Evolutionary conservation across 345 rosid genomes (phyloP).

Genomic region (Tarenaya hassleriana): DNA sequence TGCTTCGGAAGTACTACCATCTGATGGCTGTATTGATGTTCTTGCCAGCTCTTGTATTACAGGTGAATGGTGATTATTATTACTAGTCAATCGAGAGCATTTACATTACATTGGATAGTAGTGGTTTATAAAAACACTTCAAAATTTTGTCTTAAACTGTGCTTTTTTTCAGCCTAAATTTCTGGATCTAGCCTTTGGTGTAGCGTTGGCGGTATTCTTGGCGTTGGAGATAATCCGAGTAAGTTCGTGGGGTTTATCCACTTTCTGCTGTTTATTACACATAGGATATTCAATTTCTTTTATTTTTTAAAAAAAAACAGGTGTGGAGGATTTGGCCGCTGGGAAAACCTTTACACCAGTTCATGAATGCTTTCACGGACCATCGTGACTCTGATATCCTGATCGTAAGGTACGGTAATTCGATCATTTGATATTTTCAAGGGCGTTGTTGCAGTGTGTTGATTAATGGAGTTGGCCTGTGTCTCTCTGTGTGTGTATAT

Average conservation of each 20-base stretch:
- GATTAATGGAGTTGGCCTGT: too few species aligned
- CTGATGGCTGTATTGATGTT: constrained; percentile 95
- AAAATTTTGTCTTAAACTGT: not conserved
- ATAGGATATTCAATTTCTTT: constrained; percentile 11
- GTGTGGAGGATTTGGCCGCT: constrained; percentile 89
- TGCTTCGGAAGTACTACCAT: constrained; percentile 94
- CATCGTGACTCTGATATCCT: constrained; percentile 95
- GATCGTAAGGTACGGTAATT: constrained; percentile 70
- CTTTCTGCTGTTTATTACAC: not conserved
- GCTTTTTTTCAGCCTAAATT: constrained; percentile 65
- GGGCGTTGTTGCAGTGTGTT: too few species aligned
- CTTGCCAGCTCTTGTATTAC: constrained; percentile 87
- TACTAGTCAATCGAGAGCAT: constrained; percentile 1
- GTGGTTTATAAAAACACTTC: not conserved
- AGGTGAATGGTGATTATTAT: constrained; percentile 45
- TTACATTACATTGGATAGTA: not conserved
- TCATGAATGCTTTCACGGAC: constrained; percentile 95
- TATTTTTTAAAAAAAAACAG: too few species aligned
- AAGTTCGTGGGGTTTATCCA: constrained; percentile 27
- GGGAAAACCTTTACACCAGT: constrained; percentile 65
- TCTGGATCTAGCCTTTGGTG: constrained; percentile 97
- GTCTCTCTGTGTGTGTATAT: too few species aligned
- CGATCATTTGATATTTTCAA: too few species aligned
- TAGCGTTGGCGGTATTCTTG: constrained; percentile 75
- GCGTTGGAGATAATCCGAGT: constrained; percentile 82